Base-by-base conservation (phyloP, 176 grass and related monocot genomes). In the Paspalum vaginatum region DNA sequence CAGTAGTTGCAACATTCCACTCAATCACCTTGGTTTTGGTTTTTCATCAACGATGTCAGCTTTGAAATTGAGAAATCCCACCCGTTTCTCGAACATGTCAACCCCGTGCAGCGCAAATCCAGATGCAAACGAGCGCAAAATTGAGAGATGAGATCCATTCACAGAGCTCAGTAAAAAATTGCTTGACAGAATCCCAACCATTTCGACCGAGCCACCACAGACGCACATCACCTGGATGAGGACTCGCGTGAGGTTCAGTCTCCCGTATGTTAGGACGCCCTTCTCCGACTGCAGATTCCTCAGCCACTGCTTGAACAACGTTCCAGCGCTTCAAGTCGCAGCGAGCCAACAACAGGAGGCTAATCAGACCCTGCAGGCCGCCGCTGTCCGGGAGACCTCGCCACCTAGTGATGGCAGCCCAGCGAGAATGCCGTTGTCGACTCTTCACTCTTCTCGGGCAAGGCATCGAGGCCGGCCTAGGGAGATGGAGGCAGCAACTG, bases 1-100 rank as follows among this genome's bases (percentile, higher is more conserved):
- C 16, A 78, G 1, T 7, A 42, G 32, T 24, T 25, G 21, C 21
- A 70, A 26, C 22, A 49, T 38, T 63, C 45, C 15, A 54, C 59
- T 81, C 70, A 92, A 65, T 86, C 67, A 98, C 95, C 83, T 93
- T 91, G 54, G 84, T 46, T 73, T 89, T 81, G 66, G 92, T 98
- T 69, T 95, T 86, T 94, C 79, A 22, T 98, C 95, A 59, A 91
- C n/a, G 66, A 98, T 68, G 70, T 95, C 84, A 54, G 95, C 95
- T 77, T 91, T 98, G 81, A 98, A 98, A 75, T 98, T 98, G 18
- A 98, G 63, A 84, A 98, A 98, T 2, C 95, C 92, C 69, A 98
- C 88, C 1, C 88, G 89, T 72, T 87, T 79, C 63, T 92, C 90
- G 66, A 98, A 95, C 95, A 91, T 98, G 76, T 98, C 92, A 4